Percentiles rank a stretch among this genome's conserved stretches.
Conservation (phyloP, 371 early-diverging fungal genomes). For the Mycotypha africana region DNA sequence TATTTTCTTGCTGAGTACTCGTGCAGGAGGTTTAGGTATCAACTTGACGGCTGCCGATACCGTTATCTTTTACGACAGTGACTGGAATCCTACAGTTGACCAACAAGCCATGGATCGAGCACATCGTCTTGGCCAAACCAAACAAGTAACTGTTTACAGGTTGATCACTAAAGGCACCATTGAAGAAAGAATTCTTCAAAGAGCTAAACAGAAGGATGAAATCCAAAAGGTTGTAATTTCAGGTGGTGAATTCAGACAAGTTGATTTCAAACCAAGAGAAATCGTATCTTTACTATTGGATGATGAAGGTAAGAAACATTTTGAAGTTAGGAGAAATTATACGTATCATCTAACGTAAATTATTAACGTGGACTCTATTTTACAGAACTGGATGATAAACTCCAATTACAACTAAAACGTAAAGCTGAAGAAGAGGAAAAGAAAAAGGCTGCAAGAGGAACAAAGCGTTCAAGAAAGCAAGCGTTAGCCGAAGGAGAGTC, state of each 20-base stretch:
- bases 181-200: conserved; percentile 87
- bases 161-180: conserved; percentile 89
- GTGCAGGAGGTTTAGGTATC: conserved; percentile 99
- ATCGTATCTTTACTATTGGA: conserved; percentile 83
- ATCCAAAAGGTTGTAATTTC: conserved; percentile 97
- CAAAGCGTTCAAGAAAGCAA: conserved; percentile 37
- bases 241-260: conserved; percentile 82
- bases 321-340: neutral
- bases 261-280: conserved; percentile 83
- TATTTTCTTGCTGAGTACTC: conserved; percentile 96
- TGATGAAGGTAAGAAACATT: conserved; percentile 50
- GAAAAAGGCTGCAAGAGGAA: conserved; percentile 24
- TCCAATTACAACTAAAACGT: conserved; percentile 55
- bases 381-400: conserved; percentile 48
- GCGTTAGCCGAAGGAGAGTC: conserved; percentile 12
- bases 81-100: conserved; percentile 99
- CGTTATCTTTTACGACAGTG: conserved; percentile 98
- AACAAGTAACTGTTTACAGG: conserved; percentile 93
- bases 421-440: conserved; percentile 53
- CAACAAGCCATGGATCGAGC: conserved; percentile 98
- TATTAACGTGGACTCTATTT: neutral
- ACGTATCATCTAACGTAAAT: no score
- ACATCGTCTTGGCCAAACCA: conserved; percentile 97
- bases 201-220: conserved; percentile 93
- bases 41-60: conserved; percentile 99